Evolutionary conservation across 306 rosid species (phyloP).

Genomic region (Psophocarpus tetragonolobus): DNA sequence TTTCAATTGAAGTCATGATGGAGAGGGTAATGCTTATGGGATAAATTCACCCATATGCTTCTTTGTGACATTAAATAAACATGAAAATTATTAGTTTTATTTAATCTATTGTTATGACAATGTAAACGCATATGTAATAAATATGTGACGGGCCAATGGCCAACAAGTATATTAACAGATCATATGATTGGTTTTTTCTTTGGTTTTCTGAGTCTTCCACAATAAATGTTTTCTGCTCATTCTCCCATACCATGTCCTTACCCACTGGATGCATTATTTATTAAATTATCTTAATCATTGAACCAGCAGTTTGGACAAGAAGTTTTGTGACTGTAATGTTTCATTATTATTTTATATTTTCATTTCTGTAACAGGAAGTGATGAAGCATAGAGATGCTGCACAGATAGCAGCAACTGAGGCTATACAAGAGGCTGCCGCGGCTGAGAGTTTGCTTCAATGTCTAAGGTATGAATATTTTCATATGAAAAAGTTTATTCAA

Average conservation of each 20-base stretch:
- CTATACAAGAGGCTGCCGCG: constrained; percentile 92
- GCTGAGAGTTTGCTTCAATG: constrained; percentile 88
- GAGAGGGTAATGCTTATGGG: neutral
- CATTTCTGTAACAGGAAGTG: constrained; percentile 63
- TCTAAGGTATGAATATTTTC: constrained; percentile 63
- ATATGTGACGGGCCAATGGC: neutral
- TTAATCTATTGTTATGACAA: neutral
- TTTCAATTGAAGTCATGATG: neutral
- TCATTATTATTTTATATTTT: constrained; percentile 24
- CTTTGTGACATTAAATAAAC: neutral
- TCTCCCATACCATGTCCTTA: neutral
- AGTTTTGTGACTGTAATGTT: constrained; percentile 13
- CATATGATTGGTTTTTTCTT: constrained; percentile 1
- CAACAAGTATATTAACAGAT: neutral
- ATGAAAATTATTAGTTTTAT: neutral
- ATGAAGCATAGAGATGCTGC: constrained; percentile 94
- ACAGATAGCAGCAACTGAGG: constrained; percentile 86
- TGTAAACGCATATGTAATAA: neutral
- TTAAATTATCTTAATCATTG: constrained; percentile 9
- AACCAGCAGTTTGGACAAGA: neutral
- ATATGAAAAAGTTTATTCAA: neutral
- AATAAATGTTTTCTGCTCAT: neutral
- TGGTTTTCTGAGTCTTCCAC: neutral
- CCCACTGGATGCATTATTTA: neutral
- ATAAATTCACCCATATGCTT: neutral